Evolutionary conservation across 352 stramenopile species (phyloP), one percentile per base, ranked within the genome.

Genomic region (Phytophthora europaea): DNA sequence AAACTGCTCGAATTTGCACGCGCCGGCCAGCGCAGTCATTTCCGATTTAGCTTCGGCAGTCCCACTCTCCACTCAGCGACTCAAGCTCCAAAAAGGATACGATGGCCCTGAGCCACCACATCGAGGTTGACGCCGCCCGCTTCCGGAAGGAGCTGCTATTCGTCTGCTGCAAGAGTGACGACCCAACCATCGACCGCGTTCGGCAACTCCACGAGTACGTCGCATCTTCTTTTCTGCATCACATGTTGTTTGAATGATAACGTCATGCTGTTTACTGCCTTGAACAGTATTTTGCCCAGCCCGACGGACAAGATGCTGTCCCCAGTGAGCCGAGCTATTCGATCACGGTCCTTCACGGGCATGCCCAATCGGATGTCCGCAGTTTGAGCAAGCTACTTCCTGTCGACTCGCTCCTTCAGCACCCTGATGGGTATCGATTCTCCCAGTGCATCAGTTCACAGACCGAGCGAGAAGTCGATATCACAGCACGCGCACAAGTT

Each of bases 261-360:
- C 7, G 4, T 7, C 28, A 31, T 31, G 28, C 4, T 31, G 28
- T 31, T 31, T 31, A 5, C 26, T 31, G 26, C 26, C 13, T 3
- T 67, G 22, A 55, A 61, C 63, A 94, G 84, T 57, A 61, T 94
- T 43, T 68, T 89, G 0, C 80, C 71, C 12, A 94, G 86, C 45
- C 86, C 86, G 1, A 94, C 86, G 7, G 86, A 94, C 70, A 88
- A 81, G 50, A 69, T 92, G 64, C 28, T 92, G n/a, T 92, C 86
- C 15, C 86, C 86, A 10, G 83, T 90, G 4, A 90, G 79, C 1
- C 76, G 75, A 28, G 84, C 84, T 13, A 59, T 93, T 13, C 76
- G 71, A 15, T 72, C 70, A 18, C 61, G 61, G 53, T 70, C 67
- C 2, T 61, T 63, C 31, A 72, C 72, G 7, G 50, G 57, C 38